phyloP scores from a whole-genome alignment of 176 grass and related monocot genomes.

The Aegilops bicornis region DNA sequence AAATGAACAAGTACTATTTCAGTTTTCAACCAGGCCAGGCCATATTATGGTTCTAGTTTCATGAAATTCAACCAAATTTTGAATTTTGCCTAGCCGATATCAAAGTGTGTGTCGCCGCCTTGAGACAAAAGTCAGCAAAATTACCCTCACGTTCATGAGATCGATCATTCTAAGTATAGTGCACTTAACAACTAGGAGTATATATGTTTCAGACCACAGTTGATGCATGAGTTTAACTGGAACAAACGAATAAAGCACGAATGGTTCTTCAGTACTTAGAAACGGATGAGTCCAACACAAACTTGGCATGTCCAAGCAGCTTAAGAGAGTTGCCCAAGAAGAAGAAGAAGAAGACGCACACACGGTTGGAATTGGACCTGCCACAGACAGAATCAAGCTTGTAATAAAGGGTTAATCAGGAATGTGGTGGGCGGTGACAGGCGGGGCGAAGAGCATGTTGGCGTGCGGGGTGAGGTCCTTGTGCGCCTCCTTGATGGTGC shows the following conservation, averaged over 20 bases:
- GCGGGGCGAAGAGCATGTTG: constrained; percentile 28
- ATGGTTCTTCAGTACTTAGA: constrained; percentile 28
- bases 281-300: constrained; percentile 10
- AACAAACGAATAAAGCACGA: constrained; percentile 34
- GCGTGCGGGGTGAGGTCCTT: constrained; percentile 42
- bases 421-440: not conserved
- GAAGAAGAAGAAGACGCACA: not conserved
- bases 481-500: constrained; percentile 46
- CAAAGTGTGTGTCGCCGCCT: not conserved
- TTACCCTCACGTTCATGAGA: not conserved
- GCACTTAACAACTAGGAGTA: not conserved
- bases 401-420: not conserved
- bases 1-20: not conserved
- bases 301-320: not conserved
- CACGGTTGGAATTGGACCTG: not conserved
- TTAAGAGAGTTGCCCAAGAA: constrained; percentile 7
- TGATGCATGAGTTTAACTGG: not conserved
- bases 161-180: not conserved
- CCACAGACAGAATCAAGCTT: constrained; percentile 6
- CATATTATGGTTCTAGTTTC: not conserved
- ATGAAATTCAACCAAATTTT: not conserved
- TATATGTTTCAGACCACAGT: not conserved
- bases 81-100: not conserved
- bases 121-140: not conserved
- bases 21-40: not conserved